These are phyloP conservation scores for Suillus clintonianus DNA, from an alignment of 768 basidiomycete species.

Conservation along the genomic window DNA sequence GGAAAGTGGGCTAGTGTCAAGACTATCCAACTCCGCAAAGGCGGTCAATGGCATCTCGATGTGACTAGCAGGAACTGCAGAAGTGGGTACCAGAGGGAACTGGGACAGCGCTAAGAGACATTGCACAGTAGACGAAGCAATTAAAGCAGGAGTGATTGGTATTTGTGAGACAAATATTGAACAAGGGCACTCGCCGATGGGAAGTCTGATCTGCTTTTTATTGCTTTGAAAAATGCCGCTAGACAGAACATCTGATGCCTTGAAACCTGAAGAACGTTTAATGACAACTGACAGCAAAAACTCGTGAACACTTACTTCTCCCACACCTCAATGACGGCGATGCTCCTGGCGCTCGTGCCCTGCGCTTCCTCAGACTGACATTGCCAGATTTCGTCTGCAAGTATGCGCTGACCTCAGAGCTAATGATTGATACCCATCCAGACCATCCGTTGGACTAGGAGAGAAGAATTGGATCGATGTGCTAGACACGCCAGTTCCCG, in stretches of 20 bases:
- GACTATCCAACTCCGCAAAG: constrained; percentile 27
- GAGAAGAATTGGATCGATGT: constrained; percentile 1
- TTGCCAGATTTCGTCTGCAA: constrained; percentile 12
- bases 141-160: constrained; percentile 17
- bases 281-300: not conserved
- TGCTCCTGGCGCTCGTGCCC: constrained; percentile 6
- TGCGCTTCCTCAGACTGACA: constrained; percentile 8
- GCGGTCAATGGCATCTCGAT: constrained; percentile 29
- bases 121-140: constrained; percentile 9
- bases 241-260: not conserved
- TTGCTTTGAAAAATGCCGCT: constrained; percentile 9
- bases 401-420: constrained; percentile 23
- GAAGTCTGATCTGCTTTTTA: constrained; percentile 19
- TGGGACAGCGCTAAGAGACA: constrained; percentile 8
- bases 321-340: constrained; percentile 2
- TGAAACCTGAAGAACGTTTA: constrained; percentile 1
- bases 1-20: constrained; percentile 17
- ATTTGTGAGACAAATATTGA: constrained; percentile 22
- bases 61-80: constrained; percentile 14
- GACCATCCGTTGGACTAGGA: constrained; percentile 16
- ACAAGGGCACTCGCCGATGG: constrained; percentile 26
- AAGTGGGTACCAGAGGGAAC: constrained; percentile 17
- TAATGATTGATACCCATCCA: constrained; percentile 32
- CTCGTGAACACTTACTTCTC: constrained; percentile 15
- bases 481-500: not conserved